Base-by-base conservation (phyloP, 108 stramenopile genomes). In the Skeletonema potamos region DNA sequence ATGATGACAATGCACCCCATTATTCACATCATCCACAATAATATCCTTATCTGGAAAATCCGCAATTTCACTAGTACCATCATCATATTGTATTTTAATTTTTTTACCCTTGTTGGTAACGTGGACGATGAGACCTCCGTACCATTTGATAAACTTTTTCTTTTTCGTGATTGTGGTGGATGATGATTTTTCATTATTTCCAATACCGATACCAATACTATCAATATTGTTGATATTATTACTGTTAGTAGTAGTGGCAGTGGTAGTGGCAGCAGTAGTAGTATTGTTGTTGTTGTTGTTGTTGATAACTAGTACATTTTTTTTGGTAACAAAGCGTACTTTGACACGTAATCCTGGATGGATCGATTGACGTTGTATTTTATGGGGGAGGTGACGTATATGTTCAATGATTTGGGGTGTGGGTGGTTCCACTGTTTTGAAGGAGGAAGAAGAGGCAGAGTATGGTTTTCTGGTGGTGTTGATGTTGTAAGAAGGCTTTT, bases 31-130 rank as follows among this genome's bases (percentile, higher is more conserved):
- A 66, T 95, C 93, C 11, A 95, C 86, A 51, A 92, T 79, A 41
- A 95, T 85, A 72, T 95, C 93, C 62, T 86, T 82, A 58, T 95
- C 93, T 7, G 93, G 93, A 77, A 92, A 95, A 61, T 88, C 81
- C 27, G 91, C 54, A 1, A 88, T 54, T 66, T 95, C 93, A 20
- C 77, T 68, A 0, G 93, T 91, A 15, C 90, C 88, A 69, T 95
- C 93, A 66, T 95, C 93, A 66, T 95, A 95, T 55, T 87, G 85
- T 55, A 95, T 92, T 43, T 76, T 60, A 15, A 95, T 84, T 62
- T 84, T 86, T 28, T 77, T 57, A 4, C 91, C 86, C 11, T 77
- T 75, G 22, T 74, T 82, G 1, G 76, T 73, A 7, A 82, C 73
- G 15, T 63, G 62, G 6, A 76, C 66, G 18, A 95, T 81, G 55